A percentile compares a stretch with the other conserved stretches of the same genome.
phyloP scores from a whole-genome alignment of 768 basidiomycete species.

The Psilocybe subaeruginosa region DNA sequence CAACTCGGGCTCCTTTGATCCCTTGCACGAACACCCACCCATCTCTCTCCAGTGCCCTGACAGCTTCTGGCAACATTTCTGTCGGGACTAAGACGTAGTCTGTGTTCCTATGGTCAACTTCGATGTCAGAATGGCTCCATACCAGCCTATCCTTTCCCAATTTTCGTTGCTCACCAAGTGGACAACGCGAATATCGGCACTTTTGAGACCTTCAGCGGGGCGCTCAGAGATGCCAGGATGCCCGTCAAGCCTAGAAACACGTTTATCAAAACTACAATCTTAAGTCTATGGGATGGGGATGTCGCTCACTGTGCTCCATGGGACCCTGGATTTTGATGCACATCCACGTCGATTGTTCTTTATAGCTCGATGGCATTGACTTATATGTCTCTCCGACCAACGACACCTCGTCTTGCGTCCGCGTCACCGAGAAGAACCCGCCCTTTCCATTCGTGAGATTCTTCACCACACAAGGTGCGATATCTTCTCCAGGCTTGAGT shows the following conservation, averaged over 20 bases:
- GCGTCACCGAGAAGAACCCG: constrained; percentile 56
- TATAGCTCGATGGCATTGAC: constrained; percentile 36
- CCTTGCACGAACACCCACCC: constrained; percentile 52
- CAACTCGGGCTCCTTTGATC: constrained; percentile 22
- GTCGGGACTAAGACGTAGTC: constrained; percentile 63
- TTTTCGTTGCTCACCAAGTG: constrained; percentile 51
- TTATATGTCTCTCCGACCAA: constrained; percentile 50
- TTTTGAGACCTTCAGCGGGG: constrained; percentile 52
- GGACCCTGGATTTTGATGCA: constrained; percentile 68
- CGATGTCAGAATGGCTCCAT: not conserved
- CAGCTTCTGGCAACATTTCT: constrained; percentile 42
- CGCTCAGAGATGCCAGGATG: constrained; percentile 54
- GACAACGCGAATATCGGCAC: constrained; percentile 64
- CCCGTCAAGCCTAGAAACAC: constrained; percentile 51
- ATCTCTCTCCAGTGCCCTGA: constrained; percentile 45
- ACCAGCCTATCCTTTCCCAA: not conserved
- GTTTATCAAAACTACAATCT: not conserved
- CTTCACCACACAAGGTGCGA: constrained; percentile 38
- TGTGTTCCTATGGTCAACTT: constrained; percentile 53
- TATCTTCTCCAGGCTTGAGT: constrained; percentile 36
- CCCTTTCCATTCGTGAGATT: constrained; percentile 27
- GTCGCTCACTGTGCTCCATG: constrained; percentile 62
- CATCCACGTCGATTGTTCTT: constrained; percentile 49
- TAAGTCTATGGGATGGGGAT: not conserved
- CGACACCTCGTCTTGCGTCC: constrained; percentile 64